A percentile compares a stretch with the other conserved stretches of the same genome.
Conservation (phyloP, 441 rosid species). For the Hypseocharis bilobata region DNA sequence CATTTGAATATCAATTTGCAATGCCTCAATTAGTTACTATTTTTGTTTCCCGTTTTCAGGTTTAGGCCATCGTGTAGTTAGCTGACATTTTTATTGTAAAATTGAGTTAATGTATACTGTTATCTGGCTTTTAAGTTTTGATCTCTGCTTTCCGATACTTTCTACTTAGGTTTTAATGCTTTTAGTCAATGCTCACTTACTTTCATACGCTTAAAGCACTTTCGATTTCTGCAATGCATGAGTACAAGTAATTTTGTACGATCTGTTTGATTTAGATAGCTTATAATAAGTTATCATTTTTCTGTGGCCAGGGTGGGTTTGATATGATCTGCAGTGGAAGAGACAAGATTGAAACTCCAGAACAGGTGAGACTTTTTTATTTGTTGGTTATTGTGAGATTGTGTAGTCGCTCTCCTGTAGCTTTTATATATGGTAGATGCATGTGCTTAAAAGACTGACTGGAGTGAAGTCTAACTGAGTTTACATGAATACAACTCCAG, state of each 20-base stretch:
- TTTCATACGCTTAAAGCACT: background rate
- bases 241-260: background rate
- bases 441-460: background rate
- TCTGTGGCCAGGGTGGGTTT: constrained; percentile 69
- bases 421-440: background rate
- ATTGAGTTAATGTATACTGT: too few relatives aligned
- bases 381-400: background rate
- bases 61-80: too few relatives aligned
- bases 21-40: background rate
- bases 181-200: background rate
- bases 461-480: constrained; percentile 2
- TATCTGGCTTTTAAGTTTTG: too few relatives aligned
- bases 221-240: background rate
- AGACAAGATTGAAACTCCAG: constrained; percentile 97
- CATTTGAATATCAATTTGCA: background rate
- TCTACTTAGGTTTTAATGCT: background rate
- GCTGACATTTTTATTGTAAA: too few relatives aligned
- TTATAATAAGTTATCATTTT: background rate
- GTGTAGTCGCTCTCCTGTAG: background rate
- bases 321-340: constrained; percentile 99
- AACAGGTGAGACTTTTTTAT: constrained; percentile 49
- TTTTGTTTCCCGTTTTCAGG: too few relatives aligned
- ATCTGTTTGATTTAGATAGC: background rate
- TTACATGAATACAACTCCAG: constrained; percentile 33
- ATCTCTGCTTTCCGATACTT: too few relatives aligned